These are phyloP conservation scores for Scheffersomyces lignicola DNA, from an alignment of 1,139 yeast genomes.

Conservation along the genomic window DNA sequence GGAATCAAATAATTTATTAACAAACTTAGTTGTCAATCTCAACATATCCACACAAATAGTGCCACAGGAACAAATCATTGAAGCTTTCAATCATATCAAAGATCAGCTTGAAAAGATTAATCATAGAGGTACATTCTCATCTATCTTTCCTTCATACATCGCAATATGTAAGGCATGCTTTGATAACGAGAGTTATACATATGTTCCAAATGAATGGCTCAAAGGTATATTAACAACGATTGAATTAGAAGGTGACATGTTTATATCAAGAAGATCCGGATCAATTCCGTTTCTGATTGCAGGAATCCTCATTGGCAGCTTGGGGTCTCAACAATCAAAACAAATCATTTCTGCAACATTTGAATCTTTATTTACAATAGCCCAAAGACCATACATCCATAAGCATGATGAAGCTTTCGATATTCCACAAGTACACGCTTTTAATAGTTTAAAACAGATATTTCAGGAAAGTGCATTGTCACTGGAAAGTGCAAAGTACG, in stretches of 20 bases:
- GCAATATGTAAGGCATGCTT: conserved; percentile 58
- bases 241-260: conserved; percentile 53
- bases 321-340: conserved; percentile 12
- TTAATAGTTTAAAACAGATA: conserved; percentile 76
- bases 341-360: conserved; percentile 51
- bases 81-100: conserved; percentile 45
- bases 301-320: conserved; percentile 65
- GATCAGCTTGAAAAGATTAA: conserved; percentile 71
- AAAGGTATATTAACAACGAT: conserved; percentile 51
- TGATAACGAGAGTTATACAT: conserved; percentile 23
- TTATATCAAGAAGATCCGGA: conserved; percentile 86
- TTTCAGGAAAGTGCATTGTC: conserved; percentile 69
- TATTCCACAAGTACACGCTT: conserved; percentile 90
- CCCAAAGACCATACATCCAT: conserved; percentile 47
- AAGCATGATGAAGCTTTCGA: conserved; percentile 59
- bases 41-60: conserved; percentile 5
- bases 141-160: conserved; percentile 78
- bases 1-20: conserved; percentile 63
- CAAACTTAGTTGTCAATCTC: conserved; percentile 8
- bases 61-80: conserved; percentile 21
- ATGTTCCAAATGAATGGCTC: conserved; percentile 56
- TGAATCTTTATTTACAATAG: conserved; percentile 50
- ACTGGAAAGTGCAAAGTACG: conserved; percentile 47
- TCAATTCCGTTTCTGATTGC: conserved; percentile 82
- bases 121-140: conserved; percentile 89